Percentiles rank a stretch among this genome's conserved stretches.
Evolutionary conservation across 2,329 filamentous ascomycete species (phyloP).

Genomic region (Cadophora luteo-olivacea): DNA sequence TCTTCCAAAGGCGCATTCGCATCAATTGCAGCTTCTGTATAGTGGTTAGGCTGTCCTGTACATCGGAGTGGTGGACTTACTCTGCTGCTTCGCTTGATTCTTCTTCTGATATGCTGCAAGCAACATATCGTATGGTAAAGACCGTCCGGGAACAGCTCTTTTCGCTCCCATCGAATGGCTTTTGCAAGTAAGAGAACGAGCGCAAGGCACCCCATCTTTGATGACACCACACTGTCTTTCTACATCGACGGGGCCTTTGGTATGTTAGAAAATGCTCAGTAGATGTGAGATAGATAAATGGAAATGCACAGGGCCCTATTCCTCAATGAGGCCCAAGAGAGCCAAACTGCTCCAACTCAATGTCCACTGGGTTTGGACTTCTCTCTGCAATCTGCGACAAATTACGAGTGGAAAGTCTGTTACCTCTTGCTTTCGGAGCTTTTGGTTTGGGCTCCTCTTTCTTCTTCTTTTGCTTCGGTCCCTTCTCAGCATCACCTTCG

Average conservation of each 20-base stretch:
- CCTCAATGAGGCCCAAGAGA: neutral
- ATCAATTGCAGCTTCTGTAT: conserved; percentile 88
- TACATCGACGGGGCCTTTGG: conserved; percentile 81
- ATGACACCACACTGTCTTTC: conserved; percentile 92
- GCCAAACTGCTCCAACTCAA: neutral
- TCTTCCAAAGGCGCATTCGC: conserved; percentile 91
- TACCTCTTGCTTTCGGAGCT: conserved; percentile 81
- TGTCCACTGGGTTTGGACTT: conserved; percentile 2
- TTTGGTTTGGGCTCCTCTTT: conserved; percentile 91
- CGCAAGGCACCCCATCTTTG: conserved; percentile 86
- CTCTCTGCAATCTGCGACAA: neutral
- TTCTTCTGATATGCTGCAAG: conserved; percentile 92
- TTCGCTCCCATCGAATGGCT: conserved; percentile 96
- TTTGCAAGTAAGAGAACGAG: conserved; percentile 89
- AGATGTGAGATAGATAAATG: neutral
- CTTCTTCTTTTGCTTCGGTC: conserved; percentile 89
- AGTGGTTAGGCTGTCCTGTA: conserved; percentile 31
- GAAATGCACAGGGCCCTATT: neutral
- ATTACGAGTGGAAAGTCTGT: conserved; percentile 1
- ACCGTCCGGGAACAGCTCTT: conserved; percentile 83
- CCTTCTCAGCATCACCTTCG: conserved; percentile 79
- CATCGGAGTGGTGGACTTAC: conserved; percentile 57
- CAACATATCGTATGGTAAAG: conserved; percentile 90
- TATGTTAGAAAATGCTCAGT: conserved; percentile 19
- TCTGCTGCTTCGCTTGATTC: conserved; percentile 97